Base-by-base conservation (phyloP, 768 basidiomycete species). In the Calocera cornea region DNA sequence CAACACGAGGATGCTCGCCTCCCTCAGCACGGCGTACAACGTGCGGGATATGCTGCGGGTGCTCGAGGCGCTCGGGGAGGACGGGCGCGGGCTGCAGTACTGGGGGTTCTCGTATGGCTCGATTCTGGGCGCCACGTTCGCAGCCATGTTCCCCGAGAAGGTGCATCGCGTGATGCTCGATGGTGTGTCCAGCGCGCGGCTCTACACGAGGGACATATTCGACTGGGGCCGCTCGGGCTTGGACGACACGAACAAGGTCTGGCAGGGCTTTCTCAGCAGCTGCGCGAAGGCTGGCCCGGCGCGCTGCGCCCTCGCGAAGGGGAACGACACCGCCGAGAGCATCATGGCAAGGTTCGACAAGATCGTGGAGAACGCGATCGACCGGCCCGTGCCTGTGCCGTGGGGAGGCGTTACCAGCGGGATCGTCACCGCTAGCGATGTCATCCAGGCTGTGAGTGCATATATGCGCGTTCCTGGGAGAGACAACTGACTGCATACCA, bases 61-160 rank as follows among this genome's bases (percentile, higher is more conserved):
- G 47, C 33, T 68, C 34, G 36, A 47, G 17, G 49, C 47, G 24
- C 47, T 68, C 14, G 67, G 67, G 14, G 29, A 64, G 40, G 63
- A 68, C 11, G 54, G 31, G 24, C 16, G 11, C 19, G 68, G 65
- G 41, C 33, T 74, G 14, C 64, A 66, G 24, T 74, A 74, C 44
- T 73, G 70, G 72, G 72, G 73, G 1, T 70, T 72, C 69, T 67
- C 69, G 34, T 71, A 72, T 50, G 72, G 72, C 2, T 72, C 73
- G 1, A 67, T 70, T 17, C 64, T 73, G 1, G 73, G 72, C 66
- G 66, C 69, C 1, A 70, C 69, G 0, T 73, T 73, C 63, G 29
- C 66, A 0, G 71, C 71, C 12, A 70, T 73, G 71, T 73, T 71
- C 67, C 73, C 73, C 1, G 72, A 73, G 2, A 50, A 63, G 2